Base-by-base conservation (phyloP, 2,329 filamentous ascomycete genomes). In the Fusarium solani-melongenae region DNA sequence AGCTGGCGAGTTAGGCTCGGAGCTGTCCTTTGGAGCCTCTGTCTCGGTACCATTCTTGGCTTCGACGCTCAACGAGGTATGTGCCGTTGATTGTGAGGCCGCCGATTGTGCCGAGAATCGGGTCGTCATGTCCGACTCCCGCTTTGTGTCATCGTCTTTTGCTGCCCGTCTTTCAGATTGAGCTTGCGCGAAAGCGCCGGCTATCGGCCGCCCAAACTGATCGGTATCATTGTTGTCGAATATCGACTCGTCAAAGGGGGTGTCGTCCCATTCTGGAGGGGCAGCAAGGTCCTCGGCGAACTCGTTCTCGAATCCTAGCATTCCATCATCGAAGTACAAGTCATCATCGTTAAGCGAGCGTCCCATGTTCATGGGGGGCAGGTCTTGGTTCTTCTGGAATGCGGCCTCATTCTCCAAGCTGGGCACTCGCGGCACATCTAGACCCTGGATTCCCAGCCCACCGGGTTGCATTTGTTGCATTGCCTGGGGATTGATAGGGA, bases 201-300 rank as follows among this genome's bases (percentile, higher is more conserved):
- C 88, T 41, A 90, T 87, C 2, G 88, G 90, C 24, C 90, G 85
- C 17, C 90, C 90, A 77, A 88, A 92, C 70, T 86, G 81, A 79
- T 92, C 88, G 15, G 90, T 90, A 76, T 92, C 90, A 60, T 92
- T 86, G 34, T 90, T 86, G 72, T 94, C 92, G 77, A 94, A 94
- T 15, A 94, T 87, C 7, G 91, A 92, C 79, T 94, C 92, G 69
- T 94, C 92, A 79, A 94, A 94, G 2, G 88, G 85, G 0, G 84
- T 83, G 2, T 86, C 85, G 31, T 92, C 88, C 20, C 86, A 86
- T 66, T 87, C 79, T 14, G 79, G 79, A 46, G 76, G 76, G 5
- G 76, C 78, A 29, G 81, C 85, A 4, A 86, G 83, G 58, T 85
- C 84, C 65, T 84, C 85, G 9, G 86, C 84, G 74, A 88, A 87